Base-by-base conservation (phyloP, 202 grass and related monocot species). In the Zoysia matrella region DNA sequence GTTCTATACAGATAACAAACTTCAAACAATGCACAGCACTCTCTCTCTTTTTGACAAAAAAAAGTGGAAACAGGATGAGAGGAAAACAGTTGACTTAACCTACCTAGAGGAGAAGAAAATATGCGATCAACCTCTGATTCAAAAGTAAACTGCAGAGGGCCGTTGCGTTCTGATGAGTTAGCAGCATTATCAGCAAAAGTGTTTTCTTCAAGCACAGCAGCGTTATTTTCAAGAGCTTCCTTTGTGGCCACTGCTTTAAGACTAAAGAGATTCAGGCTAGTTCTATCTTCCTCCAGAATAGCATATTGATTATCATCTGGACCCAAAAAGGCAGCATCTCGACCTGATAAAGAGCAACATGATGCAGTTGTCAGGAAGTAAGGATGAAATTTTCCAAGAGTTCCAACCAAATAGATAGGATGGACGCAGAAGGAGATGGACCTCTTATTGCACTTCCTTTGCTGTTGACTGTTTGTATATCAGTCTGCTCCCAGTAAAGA, bases 401-500 rank as follows among this genome's bases (percentile, higher is more conserved):
- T 42, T 49, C 3, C 66, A 68, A 69, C 54, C 65, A 72, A 64
- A 71, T 78, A 77, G n/a, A 52, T 12, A 71, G 6, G 67, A 78
- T 65, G 10, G 5, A 78, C 74, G 12, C 44, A 63, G 54, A 41
- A 47, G 68, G 48, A 75, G 43, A 18, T 2, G 74, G 82, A 94
- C 96, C 96, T 95, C 62, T 95, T 74, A 95, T 63, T 75, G 96
- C 93, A 90, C 77, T 93, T 89, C 96, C 96, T 95, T 90, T 98
- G 77, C 87, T 95, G 78, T 93, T 98, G 55, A 95, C 92, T 81
- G 92, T 86, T 46, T 98, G 92, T 36, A 86, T 85, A 88, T 95
- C 96, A 71, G 87, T 98, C 84, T 95, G 96, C 75, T 98, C 96
- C 96, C 92, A 95, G 75, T 98, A 95, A 83, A 98, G 89, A 92